Base-by-base conservation (phyloP, 1,284 basidiomycete species). In the Malassezia nana region DNA sequence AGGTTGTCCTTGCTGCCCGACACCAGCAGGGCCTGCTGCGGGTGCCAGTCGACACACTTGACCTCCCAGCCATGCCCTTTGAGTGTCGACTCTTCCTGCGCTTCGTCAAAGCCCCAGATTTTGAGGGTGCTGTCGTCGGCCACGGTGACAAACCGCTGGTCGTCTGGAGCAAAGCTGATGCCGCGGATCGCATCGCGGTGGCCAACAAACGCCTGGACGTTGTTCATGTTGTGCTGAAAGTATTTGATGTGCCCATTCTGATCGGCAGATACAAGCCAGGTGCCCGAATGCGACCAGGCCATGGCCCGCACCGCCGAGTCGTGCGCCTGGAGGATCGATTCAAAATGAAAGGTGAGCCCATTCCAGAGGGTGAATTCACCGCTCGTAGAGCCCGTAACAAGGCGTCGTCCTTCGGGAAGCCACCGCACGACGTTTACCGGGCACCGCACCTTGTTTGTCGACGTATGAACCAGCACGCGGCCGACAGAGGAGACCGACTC, bases 281-380 rank as follows among this genome's bases (percentile, higher is more conserved):
- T 80, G 9, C 92, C 92, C 0, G 88, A 87, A 65, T 92, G 87
- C 2, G 86, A 87, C 78, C 92, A 98, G 8, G 83, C 79, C 72
- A 96, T 82, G 0, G 88, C 82, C 31, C 91, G 87, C 55, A 98
- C 88, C 18, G 89, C 86, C 8, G 85, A 84, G 74, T 98, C 92
- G 77, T 98, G 94, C 0, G 91, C 92, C 72, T 95, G 91, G 38
- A 96, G 81, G 67, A 98, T 96, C 0, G 92, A 95, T 75, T 98
- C 92, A 74, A 98, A 98, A 78, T 98, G 96, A 83, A 96, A 98
- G 0, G 92, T 96, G 28, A 94, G 79, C 16, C 91, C 92, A 69
- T 98, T 98, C 92, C 94, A 98, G 5, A 98, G 81, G 0, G 92
- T 96, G 76, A 98, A 96, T 76, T 98, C 92, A 50, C 94, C 94